A percentile compares a stretch with the other conserved stretches of the same genome.
phyloP scores from a whole-genome alignment of 2,329 filamentous ascomycete species.

The Fulvia fulva region DNA sequence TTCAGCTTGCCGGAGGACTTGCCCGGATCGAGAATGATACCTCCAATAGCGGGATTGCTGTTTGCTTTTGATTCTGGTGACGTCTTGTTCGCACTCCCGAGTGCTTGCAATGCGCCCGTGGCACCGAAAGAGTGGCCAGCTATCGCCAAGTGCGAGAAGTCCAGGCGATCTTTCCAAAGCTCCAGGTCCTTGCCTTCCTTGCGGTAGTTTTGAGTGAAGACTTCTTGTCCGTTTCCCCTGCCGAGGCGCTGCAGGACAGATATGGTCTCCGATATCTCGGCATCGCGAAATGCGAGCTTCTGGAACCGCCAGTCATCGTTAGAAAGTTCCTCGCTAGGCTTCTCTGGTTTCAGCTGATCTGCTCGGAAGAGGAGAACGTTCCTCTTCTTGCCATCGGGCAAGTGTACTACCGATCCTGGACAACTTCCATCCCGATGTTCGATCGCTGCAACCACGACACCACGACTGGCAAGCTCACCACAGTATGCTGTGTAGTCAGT shows the following conservation, averaged over 20 bases:
- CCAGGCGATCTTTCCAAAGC: constrained; percentile 51
- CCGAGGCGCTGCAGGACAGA: constrained; percentile 36
- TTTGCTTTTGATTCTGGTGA: constrained; percentile 8
- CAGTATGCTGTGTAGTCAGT: constrained; percentile 44
- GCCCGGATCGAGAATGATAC: constrained; percentile 60
- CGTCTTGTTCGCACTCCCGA: constrained; percentile 46
- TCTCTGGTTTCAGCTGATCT: constrained; percentile 29
- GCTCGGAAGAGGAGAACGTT: constrained; percentile 36
- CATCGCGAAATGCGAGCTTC: constrained; percentile 39
- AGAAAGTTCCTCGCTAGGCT: constrained; percentile 9
- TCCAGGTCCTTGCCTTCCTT: constrained; percentile 44
- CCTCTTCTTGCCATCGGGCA: constrained; percentile 30
- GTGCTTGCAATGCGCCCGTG: constrained; percentile 56
- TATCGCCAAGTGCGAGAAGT: constrained; percentile 52
- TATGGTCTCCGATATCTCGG: constrained; percentile 43
- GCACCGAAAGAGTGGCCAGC: constrained; percentile 63
- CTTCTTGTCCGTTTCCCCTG: constrained; percentile 29
- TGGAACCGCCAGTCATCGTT: constrained; percentile 21
- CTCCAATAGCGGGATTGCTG: constrained; percentile 48
- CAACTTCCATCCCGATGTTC: constrained; percentile 45
- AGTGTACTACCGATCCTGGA: constrained; percentile 38
- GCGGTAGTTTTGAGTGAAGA: constrained; percentile 43
- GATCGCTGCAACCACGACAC: constrained; percentile 41
- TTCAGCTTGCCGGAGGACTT: constrained; percentile 60
- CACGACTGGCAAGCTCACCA: constrained; percentile 42